Base-by-base conservation (phyloP, 1,284 basidiomycete genomes). In the Pascua sp. region DNA sequence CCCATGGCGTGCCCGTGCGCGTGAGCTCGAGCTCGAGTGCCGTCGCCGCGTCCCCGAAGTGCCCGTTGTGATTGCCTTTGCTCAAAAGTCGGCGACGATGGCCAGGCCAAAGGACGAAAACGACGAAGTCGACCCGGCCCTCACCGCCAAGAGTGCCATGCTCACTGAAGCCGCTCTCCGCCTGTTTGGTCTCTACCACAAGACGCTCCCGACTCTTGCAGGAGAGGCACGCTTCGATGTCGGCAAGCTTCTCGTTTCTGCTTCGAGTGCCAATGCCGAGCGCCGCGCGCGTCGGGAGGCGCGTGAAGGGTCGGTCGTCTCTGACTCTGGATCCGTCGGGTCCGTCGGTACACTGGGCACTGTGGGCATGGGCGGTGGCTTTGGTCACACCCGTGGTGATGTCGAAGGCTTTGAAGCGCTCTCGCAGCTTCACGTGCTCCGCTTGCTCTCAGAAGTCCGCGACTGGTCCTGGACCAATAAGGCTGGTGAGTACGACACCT, bases 171-270 rank as follows among this genome's bases (percentile, higher is more conserved):
- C 83, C 24, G 84, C 90, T 0, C 84, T 93, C 61, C 78, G 92
- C 17, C 75, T 96, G 49, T 77, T 96, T 53, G 88, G 87, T 81
- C 80, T 95, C 39, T 96, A 95, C 73, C 88, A 94, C 66, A 80
- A 80, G 24, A 86, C 84, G 47, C 76, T 96, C 12, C 89, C 90
- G 0, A 81, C 82, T 7, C 77, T 90, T 5, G 85, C 89, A 0
- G 83, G 84, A 0, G 92, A 94, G 71, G 84, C 85, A 8, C 82
- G 86, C 47, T 94, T 94, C 68, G 93, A 97, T 71, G 84, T 88
- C 16, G 90, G 90, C 12, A 91, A 91, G 69, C 73, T 93, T 37
- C 77, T 94, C 17, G 80, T 81, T 50, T 84, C 80, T 51, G 80
- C 83, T 47, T 76, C 80, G 37, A 77, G 67, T 17, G 70, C 70